These are phyloP conservation scores for Beta vulgaris DNA, from an alignment of 148 eudicot species.

Conservation along the genomic window DNA sequence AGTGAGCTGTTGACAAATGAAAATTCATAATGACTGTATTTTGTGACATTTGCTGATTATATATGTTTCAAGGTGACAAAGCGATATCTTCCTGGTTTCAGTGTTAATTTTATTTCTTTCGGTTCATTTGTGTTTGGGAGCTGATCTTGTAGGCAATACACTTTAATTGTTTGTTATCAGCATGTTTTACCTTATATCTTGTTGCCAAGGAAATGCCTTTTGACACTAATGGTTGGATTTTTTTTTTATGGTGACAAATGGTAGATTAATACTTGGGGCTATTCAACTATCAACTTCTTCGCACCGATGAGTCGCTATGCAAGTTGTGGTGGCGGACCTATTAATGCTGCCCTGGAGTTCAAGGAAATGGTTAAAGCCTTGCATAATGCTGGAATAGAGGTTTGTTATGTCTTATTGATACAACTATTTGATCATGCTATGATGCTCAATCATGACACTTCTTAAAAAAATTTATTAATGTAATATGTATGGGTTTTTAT, in stretches of 20 bases:
- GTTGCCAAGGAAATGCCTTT: slow-evolving; percentile 2
- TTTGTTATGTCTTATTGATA: slow-evolving; percentile 23
- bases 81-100: background rate
- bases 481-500: background rate
- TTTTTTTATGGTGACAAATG: slow-evolving; percentile 17
- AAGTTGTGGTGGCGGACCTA: slow-evolving; percentile 89
- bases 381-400: slow-evolving; percentile 97
- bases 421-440: background rate
- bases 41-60: background rate
- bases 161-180: background rate
- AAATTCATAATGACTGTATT: background rate
- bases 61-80: background rate
- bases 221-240: slow-evolving; percentile 7
- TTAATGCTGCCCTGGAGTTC: slow-evolving; percentile 74
- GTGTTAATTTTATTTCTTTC: background rate
- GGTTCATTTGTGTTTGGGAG: background rate
- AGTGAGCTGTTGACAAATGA: background rate
- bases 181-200: background rate
- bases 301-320: slow-evolving; percentile 99
- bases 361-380: slow-evolving; percentile 96
- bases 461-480: background rate
- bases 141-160: background rate
- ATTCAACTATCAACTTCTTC: slow-evolving; percentile 97
- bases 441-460: slow-evolving; percentile 5
- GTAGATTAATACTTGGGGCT: slow-evolving; percentile 97